Percentiles rank a stretch among this genome's conserved stretches.
Evolutionary conservation across 495 filamentous ascomycete species (phyloP).

Genomic region (Xylaria acuta): DNA sequence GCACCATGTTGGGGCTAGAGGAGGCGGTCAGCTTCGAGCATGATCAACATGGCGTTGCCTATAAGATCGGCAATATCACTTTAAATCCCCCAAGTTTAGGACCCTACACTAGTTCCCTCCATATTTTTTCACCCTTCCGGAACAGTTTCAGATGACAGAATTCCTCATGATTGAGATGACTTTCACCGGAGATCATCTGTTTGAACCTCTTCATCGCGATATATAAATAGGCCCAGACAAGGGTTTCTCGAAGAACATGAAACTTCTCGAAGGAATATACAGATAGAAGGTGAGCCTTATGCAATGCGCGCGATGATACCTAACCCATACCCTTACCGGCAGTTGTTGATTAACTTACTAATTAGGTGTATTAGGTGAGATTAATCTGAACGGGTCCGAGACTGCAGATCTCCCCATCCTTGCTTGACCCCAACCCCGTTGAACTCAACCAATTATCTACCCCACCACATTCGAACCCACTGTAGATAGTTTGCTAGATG

Average conservation of each 20-base stretch:
- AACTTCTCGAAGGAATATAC: constrained; percentile 1
- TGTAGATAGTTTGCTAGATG: background rate
- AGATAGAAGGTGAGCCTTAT: background rate
- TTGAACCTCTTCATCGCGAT: background rate
- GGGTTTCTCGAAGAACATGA: background rate
- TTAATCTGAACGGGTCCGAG: background rate
- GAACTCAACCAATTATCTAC: too few relatives aligned
- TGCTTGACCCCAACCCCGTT: background rate
- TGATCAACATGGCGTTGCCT: constrained; percentile 7
- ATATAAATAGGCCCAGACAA: background rate
- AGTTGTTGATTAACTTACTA: background rate
- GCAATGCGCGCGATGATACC: background rate
- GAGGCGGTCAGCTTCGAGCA: background rate
- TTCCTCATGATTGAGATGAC: background rate
- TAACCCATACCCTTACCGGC: background rate
- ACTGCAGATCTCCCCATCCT: background rate
- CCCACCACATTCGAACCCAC: too few relatives aligned
- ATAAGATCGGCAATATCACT: constrained; percentile 7
- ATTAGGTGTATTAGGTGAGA: background rate
- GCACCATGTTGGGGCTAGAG: background rate
- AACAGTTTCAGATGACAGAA: constrained; percentile 3
- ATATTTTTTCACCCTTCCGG: background rate
- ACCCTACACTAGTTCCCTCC: background rate
- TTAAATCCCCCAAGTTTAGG: background rate
- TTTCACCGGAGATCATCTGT: background rate